Conservation (phyloP, 2,329 filamentous ascomycete species). For the Microdochium bolleyi region DNA sequence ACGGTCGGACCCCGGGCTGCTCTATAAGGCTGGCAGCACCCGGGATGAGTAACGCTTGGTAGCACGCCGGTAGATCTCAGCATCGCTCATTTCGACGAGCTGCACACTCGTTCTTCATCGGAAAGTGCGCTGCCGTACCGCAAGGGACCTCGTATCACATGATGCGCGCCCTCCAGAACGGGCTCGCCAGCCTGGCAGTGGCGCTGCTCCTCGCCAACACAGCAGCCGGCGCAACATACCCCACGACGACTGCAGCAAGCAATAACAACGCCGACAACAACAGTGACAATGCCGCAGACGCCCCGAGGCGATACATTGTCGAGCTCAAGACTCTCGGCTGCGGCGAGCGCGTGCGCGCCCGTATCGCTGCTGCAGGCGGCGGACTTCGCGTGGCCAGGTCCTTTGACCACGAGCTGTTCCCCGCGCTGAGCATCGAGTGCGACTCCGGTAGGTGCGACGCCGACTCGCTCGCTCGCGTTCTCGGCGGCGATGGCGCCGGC, state of each 20-base stretch:
- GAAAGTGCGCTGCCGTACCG: no score
- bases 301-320: conserved; percentile 13
- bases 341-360: conserved; percentile 6
- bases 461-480: conserved; percentile 5
- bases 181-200: neutral
- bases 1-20: no score
- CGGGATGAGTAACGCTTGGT: no score
- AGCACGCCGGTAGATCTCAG: no score
- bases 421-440: conserved; percentile 13
- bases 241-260: neutral
- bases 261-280: neutral
- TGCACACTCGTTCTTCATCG: no score
- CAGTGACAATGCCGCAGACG: neutral
- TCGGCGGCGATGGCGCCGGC: conserved; percentile 6
- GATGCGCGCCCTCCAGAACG: neutral
- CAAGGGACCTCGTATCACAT: no score
- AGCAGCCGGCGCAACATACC: neutral
- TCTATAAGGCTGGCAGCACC: no score
- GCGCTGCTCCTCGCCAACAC: neutral
- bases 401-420: conserved; percentile 14
- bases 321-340: conserved; percentile 12
- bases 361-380: conserved; percentile 7
- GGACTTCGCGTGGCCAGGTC: conserved; percentile 12
- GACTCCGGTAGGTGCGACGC: conserved; percentile 9
- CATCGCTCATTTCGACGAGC: no score